Conservation (phyloP, 345 rosid genomes). For the Gossypium australe region DNA sequence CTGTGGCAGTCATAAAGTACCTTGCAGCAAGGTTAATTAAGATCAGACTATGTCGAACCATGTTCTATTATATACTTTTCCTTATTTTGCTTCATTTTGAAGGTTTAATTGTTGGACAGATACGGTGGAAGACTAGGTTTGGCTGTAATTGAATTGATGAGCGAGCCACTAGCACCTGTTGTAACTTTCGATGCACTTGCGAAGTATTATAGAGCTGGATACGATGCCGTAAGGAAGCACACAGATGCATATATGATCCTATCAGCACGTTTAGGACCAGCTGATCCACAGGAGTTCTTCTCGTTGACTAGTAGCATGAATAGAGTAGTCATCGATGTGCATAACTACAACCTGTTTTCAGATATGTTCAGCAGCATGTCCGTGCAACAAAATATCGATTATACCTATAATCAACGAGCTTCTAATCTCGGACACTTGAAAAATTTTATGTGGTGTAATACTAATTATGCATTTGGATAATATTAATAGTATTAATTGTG, state of each 20-base stretch:
- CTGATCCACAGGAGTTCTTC: constrained; percentile 26
- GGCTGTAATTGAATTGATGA: constrained; percentile 35
- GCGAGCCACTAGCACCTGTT: constrained; percentile 30
- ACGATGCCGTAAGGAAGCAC: constrained; percentile 33
- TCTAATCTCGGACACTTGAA: constrained; percentile 10
- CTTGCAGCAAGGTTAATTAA: constrained; percentile 25
- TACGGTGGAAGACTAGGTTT: constrained; percentile 13
- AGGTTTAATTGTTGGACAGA: neutral
- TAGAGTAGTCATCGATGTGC: constrained; percentile 32
- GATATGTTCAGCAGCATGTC: constrained; percentile 1
- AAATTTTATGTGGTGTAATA: too few relatives aligned
- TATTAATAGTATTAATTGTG: too few relatives aligned
- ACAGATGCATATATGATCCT: constrained; percentile 28
- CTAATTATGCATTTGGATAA: too few relatives aligned
- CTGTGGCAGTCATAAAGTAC: constrained; percentile 32
- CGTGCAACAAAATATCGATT: constrained; percentile 22
- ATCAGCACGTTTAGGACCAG: constrained; percentile 27
- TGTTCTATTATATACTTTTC: too few relatives aligned
- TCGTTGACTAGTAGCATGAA: constrained; percentile 17
- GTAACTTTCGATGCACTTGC: constrained; percentile 19
- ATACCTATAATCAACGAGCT: constrained; percentile 14
- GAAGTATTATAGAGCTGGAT: constrained; percentile 29
- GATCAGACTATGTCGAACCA: neutral
- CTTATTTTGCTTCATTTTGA: too few relatives aligned
- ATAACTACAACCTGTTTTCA: constrained; percentile 30